A percentile compares a stretch with the other conserved stretches of the same genome.
phyloP scores from a whole-genome alignment of 306 rosid species.

The Casuarina equisetifolia region DNA sequence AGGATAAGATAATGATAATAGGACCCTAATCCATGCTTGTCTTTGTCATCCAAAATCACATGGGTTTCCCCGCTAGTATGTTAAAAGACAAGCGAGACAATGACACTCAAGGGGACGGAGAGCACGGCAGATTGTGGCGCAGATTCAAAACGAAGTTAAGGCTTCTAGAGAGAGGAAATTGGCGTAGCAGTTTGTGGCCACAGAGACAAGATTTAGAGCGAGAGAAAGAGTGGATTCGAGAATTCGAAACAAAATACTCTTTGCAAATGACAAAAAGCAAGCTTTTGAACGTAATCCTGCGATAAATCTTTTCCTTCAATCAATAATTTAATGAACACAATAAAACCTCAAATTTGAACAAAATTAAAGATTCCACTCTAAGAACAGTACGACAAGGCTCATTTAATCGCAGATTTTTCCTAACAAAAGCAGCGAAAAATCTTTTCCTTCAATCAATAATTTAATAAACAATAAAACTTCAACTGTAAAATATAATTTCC shows the following conservation, averaged over 20 bases:
- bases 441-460: no score
- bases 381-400: no score
- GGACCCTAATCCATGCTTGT: slow-evolving; percentile 19
- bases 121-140: background rate
- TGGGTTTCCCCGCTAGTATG: slow-evolving; percentile 4
- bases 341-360: no score
- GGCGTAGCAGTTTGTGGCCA: slow-evolving; percentile 31
- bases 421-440: no score
- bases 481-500: no score
- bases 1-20: background rate
- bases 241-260: background rate
- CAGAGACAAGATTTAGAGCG: slow-evolving; percentile 21
- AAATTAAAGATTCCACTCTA: no score
- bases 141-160: background rate
- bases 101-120: background rate
- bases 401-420: no score
- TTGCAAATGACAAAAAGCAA: background rate
- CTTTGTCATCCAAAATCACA: background rate
- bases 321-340: no score
- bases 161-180: slow-evolving; percentile 18
- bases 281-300: no score
- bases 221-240: slow-evolving; percentile 4
- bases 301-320: no score
- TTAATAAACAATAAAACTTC: no score
- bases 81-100: background rate